phyloP scores from a whole-genome alignment of 2,329 filamentous ascomycete genomes.

The Ascocoryne sarcoides region DNA sequence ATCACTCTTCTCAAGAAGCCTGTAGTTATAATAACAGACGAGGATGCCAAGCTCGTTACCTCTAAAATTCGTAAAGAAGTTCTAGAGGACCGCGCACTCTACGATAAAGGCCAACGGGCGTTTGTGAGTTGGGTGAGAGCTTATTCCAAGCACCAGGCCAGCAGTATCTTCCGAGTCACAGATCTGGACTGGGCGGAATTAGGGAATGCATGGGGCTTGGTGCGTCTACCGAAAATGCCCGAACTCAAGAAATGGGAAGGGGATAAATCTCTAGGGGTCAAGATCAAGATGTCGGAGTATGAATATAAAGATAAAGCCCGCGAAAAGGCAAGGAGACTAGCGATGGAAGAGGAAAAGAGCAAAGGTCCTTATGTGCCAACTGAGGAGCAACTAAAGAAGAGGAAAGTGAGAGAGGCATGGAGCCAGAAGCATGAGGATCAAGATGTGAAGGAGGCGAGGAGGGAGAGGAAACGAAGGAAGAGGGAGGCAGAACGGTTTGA shows the following conservation, averaged over 20 bases:
- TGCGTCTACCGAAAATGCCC: conserved; percentile 88
- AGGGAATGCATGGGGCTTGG: conserved; percentile 74
- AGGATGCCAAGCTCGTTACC: conserved; percentile 50
- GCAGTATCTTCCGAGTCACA: conserved; percentile 75
- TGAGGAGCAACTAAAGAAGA: conserved; percentile 42
- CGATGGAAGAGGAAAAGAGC: conserved; percentile 41
- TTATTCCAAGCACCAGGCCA: conserved; percentile 84
- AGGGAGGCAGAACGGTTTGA: conserved; percentile 54
- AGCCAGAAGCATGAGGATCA: conserved; percentile 61
- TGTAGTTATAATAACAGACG: conserved; percentile 45
- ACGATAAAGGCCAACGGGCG: conserved; percentile 82
- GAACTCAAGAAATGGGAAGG: conserved; percentile 69
- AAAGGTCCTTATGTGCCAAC: conserved; percentile 30
- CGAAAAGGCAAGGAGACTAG: conserved; percentile 55
- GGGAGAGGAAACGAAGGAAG: conserved; percentile 56
- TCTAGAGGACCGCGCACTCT: conserved; percentile 41
- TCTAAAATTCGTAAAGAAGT: conserved; percentile 53
- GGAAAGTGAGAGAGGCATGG: conserved; percentile 61
- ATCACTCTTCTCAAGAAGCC: conserved; percentile 56
- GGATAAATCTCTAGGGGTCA: conserved; percentile 53
- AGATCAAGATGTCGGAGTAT: conserved; percentile 59
- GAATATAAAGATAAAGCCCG: conserved; percentile 64
- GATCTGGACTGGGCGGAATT: conserved; percentile 82
- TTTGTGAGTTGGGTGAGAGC: conserved; percentile 92
- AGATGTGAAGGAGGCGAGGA: conserved; percentile 49